phyloP scores from a whole-genome alignment of 2,329 filamentous ascomycete genomes.

The Pseudocercospora musae region DNA sequence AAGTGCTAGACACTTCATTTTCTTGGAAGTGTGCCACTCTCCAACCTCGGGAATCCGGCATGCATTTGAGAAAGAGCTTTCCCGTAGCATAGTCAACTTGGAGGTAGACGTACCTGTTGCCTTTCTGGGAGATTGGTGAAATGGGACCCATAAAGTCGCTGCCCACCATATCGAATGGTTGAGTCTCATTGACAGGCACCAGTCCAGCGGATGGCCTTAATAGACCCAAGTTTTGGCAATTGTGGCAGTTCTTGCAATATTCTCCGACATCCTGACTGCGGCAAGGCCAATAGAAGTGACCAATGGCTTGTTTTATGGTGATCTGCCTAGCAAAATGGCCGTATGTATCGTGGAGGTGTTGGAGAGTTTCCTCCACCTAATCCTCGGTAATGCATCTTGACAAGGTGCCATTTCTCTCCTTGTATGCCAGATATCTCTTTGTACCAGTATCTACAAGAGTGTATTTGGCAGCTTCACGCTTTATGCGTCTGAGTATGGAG shows the following conservation, averaged over 20 bases:
- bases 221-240: background rate
- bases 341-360: background rate
- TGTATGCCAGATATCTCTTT: background rate
- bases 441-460: background rate
- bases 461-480: background rate
- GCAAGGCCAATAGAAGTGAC: background rate
- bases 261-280: background rate
- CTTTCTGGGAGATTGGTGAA: background rate
- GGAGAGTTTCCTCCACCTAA: background rate
- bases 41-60: background rate
- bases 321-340: background rate
- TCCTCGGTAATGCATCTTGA: background rate
- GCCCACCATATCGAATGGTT: background rate
- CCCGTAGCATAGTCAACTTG: background rate
- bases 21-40: background rate
- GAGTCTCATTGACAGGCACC: background rate
- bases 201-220: background rate
- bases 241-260: background rate
- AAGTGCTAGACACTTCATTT: background rate
- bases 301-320: background rate
- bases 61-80: background rate
- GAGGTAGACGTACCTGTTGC: background rate
- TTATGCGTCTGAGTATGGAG: background rate
- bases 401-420: background rate
- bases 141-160: background rate